Percentiles rank a stretch among this genome's conserved stretches.
These are phyloP conservation scores for Linderniella brevidens DNA, from an alignment of 257 asterid species.

Conservation along the genomic window DNA sequence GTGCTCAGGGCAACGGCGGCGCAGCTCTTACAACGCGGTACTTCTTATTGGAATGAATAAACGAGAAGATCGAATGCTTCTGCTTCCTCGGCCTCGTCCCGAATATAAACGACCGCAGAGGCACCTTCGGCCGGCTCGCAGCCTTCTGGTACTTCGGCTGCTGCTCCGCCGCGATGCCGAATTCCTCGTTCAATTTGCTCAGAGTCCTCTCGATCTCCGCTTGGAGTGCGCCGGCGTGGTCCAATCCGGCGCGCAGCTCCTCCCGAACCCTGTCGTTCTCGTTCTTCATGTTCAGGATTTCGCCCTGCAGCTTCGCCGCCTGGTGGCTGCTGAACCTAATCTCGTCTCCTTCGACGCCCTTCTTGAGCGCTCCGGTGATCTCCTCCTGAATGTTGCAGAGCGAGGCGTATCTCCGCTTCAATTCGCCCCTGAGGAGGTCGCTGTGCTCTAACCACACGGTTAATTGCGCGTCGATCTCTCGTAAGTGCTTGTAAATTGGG, in stretches of 20 bases:
- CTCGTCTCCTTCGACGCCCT: conserved; percentile 61
- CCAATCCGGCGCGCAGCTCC: conserved; percentile 52
- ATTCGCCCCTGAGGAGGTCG: conserved; percentile 48
- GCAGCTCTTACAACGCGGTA: conserved; percentile 40
- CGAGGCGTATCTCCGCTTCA: conserved; percentile 42
- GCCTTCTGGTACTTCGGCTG: conserved; percentile 32
- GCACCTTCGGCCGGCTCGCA: conserved; percentile 34
- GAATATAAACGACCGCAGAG: conserved; percentile 56
- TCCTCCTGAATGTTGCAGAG: conserved; percentile 69
- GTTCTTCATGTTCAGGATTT: conserved; percentile 80
- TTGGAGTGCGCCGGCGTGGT: conserved; percentile 44
- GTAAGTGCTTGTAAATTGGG: conserved; percentile 70
- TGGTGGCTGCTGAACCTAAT: conserved; percentile 62
- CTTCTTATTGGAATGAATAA: conserved; percentile 37
- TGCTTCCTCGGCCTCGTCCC: conserved; percentile 61
- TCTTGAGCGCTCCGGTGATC: conserved; percentile 50
- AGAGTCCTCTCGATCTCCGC: conserved; percentile 45
- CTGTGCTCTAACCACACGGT: conserved; percentile 68
- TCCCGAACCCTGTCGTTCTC: conserved; percentile 73
- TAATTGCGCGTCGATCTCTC: conserved; percentile 68
- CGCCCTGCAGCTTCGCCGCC: conserved; percentile 93
- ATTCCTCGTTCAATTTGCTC: conserved; percentile 42
- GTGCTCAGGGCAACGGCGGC: too few species aligned
- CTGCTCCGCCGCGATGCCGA: conserved; percentile 34
- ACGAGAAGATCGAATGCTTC: conserved; percentile 56